Evolutionary conservation across 768 basidiomycete species (phyloP).

Genomic region (Russula dissimulans): DNA sequence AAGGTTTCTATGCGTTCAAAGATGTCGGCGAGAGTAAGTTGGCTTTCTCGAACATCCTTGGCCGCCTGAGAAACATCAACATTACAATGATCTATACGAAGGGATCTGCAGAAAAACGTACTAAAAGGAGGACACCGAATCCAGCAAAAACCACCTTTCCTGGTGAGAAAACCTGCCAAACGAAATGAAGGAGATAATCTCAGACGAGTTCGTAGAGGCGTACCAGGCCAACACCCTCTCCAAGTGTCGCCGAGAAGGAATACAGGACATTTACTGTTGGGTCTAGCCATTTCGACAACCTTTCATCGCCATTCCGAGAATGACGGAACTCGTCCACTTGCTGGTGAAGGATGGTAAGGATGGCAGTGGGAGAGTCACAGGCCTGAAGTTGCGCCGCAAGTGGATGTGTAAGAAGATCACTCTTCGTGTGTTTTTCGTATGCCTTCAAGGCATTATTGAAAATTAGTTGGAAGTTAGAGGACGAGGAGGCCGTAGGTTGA

Average conservation of each 20-base stretch:
- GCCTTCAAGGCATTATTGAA: too few species aligned
- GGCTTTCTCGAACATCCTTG: not conserved
- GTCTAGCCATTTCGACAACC: not conserved
- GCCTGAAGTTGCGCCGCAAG: too few species aligned
- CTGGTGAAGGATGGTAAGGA: too few species aligned
- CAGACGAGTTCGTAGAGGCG: too few species aligned
- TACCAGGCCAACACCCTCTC: not conserved
- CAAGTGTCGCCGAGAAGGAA: not conserved
- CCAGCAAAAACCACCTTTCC: not conserved
- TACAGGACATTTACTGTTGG: not conserved
- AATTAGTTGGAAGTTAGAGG: too few species aligned
- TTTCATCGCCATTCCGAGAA: too few species aligned
- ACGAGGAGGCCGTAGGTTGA: too few species aligned
- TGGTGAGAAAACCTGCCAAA: not conserved
- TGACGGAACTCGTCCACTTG: too few species aligned
- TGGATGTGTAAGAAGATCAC: too few species aligned
- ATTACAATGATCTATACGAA: not conserved
- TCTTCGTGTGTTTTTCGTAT: too few species aligned
- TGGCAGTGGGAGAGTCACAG: too few species aligned
- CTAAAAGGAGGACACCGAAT: not conserved
- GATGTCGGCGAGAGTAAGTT: not conserved
- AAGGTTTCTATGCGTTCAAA: not conserved
- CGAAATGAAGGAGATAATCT: not conserved
- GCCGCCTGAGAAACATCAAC: not conserved
- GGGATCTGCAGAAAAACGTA: not conserved